These are phyloP conservation scores for Boletus pseudopeckii DNA, from an alignment of 768 basidiomycete genomes.

Conservation along the genomic window DNA sequence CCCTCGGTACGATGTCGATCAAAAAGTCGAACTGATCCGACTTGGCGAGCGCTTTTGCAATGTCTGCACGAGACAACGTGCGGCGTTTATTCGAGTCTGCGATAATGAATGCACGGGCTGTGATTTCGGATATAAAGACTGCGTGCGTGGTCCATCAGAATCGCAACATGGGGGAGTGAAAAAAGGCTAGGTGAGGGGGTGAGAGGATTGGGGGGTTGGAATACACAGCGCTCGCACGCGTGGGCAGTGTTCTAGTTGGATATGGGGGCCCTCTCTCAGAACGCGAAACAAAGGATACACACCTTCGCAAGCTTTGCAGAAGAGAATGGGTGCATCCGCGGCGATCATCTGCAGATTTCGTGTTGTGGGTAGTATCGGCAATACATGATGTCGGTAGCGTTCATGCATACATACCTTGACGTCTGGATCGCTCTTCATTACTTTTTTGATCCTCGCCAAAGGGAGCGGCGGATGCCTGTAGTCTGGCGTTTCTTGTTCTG, in stretches of 20 bases:
- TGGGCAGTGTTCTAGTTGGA: constrained; percentile 1
- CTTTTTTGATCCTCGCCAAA: constrained; percentile 95
- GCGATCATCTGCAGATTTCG: constrained; percentile 80
- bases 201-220: not conserved
- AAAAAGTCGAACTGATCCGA: constrained; percentile 97
- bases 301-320: constrained; percentile 99
- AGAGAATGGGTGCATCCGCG: constrained; percentile 93
- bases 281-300: constrained; percentile 34
- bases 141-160: not conserved
- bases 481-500: constrained; percentile 86
- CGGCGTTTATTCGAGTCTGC: constrained; percentile 95
- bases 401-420: constrained; percentile 67
- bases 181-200: too few species aligned
- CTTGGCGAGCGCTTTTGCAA: constrained; percentile 87
- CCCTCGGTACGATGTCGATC: constrained; percentile 92
- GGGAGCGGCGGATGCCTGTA: constrained; percentile 87
- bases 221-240: not conserved
- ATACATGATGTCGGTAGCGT: not conserved
- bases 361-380: constrained; percentile 1
- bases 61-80: constrained; percentile 91
- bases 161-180: too few species aligned
- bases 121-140: constrained; percentile 99
- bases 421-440: constrained; percentile 97
- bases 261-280: not conserved
- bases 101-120: constrained; percentile 91